These are phyloP conservation scores for Kazachstania viticola DNA, from an alignment of 805 yeast species.

Conservation along the genomic window DNA sequence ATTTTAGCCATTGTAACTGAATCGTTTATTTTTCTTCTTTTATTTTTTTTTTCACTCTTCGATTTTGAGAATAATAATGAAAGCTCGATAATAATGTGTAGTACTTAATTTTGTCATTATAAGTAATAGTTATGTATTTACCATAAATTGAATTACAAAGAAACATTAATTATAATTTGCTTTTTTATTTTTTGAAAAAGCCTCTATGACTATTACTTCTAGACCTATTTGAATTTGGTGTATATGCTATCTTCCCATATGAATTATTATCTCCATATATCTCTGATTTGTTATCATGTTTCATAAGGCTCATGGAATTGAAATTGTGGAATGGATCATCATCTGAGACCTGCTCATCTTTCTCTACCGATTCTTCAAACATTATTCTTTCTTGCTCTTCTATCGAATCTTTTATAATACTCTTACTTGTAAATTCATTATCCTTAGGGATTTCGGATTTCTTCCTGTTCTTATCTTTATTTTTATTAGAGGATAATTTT, in stretches of 20 bases:
- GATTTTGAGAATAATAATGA: too few species aligned
- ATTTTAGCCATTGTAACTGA: too few species aligned
- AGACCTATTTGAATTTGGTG: conserved; percentile 29
- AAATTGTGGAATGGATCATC: conserved; percentile 75
- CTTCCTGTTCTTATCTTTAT: conserved; percentile 12
- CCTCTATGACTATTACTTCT: conserved; percentile 31
- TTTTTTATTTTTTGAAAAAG: conserved; percentile 22
- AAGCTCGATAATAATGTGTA: too few species aligned
- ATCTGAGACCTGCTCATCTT: conserved; percentile 27
- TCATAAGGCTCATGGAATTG: conserved; percentile 76
- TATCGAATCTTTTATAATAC: conserved; percentile 2
- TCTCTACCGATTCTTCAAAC: conserved; percentile 25
- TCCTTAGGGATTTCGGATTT: conserved; percentile 7
- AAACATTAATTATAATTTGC: too few species aligned
- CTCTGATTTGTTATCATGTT: conserved; percentile 46
- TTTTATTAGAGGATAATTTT: conserved; percentile 15
- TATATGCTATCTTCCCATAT: conserved; percentile 32
- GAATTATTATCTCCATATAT: conserved; percentile 35
- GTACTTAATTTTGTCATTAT: too few species aligned
- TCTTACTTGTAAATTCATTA: conserved; percentile 2
- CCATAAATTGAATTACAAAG: too few species aligned
- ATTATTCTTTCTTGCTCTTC: conserved; percentile 18
- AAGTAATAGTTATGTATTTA: too few species aligned
- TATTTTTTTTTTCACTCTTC: too few species aligned
- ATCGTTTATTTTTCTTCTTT: too few species aligned